Conservation (phyloP, 2,329 filamentous ascomycete genomes). For the Diaporthe ilicicola region DNA sequence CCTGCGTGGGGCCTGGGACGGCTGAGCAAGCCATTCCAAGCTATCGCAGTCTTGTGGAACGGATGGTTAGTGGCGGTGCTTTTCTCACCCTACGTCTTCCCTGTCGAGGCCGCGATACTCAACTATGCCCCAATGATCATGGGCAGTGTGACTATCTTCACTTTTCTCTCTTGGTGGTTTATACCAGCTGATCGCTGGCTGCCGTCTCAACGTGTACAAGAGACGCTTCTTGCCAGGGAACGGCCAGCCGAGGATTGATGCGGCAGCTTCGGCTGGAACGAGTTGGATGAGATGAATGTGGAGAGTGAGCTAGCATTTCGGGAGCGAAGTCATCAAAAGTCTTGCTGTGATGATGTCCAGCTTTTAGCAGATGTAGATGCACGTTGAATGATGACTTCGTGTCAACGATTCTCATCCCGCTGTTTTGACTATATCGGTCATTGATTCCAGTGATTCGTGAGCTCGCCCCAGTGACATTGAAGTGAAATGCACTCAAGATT, state of each 20-base stretch:
- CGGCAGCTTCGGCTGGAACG: too few species aligned
- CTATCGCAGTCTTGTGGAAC: slow-evolving; percentile 58
- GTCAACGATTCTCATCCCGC: too few species aligned
- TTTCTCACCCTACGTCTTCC: slow-evolving; percentile 55
- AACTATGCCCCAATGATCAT: slow-evolving; percentile 63
- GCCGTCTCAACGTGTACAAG: slow-evolving; percentile 52
- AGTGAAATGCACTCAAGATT: too few species aligned
- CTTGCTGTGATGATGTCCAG: too few species aligned
- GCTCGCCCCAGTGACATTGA: too few species aligned
- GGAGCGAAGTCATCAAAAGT: too few species aligned
- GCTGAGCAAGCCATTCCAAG: slow-evolving; percentile 55
- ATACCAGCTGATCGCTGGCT: slow-evolving; percentile 57
- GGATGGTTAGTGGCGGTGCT: slow-evolving; percentile 58
- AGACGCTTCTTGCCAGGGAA: slow-evolving; percentile 37
- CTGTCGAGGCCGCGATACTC: slow-evolving; percentile 51
- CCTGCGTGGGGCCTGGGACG: slow-evolving; percentile 55
- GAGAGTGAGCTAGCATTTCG: too few species aligned
- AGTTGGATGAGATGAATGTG: too few species aligned
- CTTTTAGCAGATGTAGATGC: too few species aligned
- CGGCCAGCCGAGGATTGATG: not conserved
- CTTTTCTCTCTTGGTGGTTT: slow-evolving; percentile 56
- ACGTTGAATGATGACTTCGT: too few species aligned
- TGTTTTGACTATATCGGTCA: too few species aligned
- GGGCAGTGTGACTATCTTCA: slow-evolving; percentile 57
- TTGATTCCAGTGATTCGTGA: too few species aligned